Base-by-base conservation (phyloP, 1,284 basidiomycete genomes). In the Ceratobasidium papillatum region DNA sequence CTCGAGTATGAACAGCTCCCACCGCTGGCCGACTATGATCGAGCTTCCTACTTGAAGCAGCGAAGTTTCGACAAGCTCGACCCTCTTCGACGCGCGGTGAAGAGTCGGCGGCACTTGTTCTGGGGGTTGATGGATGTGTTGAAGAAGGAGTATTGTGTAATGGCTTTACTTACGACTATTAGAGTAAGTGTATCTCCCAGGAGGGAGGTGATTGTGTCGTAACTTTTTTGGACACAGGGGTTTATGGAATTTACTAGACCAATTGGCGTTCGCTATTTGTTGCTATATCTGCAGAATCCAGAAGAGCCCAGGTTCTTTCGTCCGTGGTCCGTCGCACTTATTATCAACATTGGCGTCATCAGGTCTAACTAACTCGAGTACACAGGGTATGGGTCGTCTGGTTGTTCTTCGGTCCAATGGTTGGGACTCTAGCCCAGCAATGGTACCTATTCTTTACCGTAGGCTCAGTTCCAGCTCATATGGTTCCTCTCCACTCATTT, bases 11-110 rank as follows among this genome's bases (percentile, higher is more conserved):
- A 85, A 22, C 80, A 84, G 74, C 81, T 89, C 14, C 89, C 89
- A 66, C 86, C 89, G 0, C 79, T 91, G 11, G 85, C 87, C 0
- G 90, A 91, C 79, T 87, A 87, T 75, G 90, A 92, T 76, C 79
- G 80, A 36, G 81, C 86, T 1, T 80, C 80, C 41, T 79, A 83
- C 76, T 81, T 88, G 0, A 83, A 84, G 52, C 78, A 81, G 45
- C 80, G 80, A 12, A 80, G 81, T 75, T 80, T 83, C 41, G 69
- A 72, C 27, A 77, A 77, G 27, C 78, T 84, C 9, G 82, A 84
- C 71, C 83, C 83, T 0, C 63, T 82, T 38, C 74, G 77, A 5
- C 80, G 83, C n/a, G 59, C 77, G 47, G 22, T 62, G 25, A 75
- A 79, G 41, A 76, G 62, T 12, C 56, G 47, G 11, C 38, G 58